Percentiles rank a stretch among this genome's conserved stretches.
Conservation (phyloP, 441 rosid species). For the Breynia disticha region DNA sequence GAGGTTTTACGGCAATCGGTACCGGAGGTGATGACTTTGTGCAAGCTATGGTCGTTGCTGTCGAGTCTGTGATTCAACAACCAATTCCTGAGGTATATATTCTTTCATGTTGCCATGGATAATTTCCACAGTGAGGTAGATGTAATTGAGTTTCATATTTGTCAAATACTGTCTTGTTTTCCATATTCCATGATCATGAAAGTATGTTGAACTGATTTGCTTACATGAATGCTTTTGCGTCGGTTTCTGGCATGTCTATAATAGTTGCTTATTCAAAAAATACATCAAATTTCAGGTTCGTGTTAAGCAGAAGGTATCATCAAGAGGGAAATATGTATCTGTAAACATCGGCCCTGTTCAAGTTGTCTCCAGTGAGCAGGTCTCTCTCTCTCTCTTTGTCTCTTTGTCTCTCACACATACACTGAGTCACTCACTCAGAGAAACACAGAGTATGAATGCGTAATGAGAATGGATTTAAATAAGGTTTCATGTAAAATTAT, state of each 20-base stretch:
- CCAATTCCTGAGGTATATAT: constrained; percentile 66
- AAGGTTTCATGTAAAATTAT: too few relatives aligned
- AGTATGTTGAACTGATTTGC: too few relatives aligned
- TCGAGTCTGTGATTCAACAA: constrained; percentile 81
- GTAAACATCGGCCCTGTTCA: constrained; percentile 93
- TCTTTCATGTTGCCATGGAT: constrained; percentile 2
- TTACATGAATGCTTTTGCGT: not conserved
- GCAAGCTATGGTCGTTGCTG: constrained; percentile 94
- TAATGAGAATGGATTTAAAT: too few relatives aligned
- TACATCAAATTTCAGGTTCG: constrained; percentile 41
- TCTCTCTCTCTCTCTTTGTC: constrained; percentile 35
- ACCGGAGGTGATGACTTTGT: constrained; percentile 97
- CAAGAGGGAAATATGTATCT: constrained; percentile 89
- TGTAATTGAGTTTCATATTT: too few relatives aligned
- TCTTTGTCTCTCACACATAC: constrained; percentile 22
- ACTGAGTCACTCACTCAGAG: constrained; percentile 10
- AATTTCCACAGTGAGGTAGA: not conserved
- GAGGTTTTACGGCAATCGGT: constrained; percentile 95
- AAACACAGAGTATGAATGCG: too few relatives aligned
- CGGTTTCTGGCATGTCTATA: not conserved
- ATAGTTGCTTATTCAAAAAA: not conserved
- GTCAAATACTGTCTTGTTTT: too few relatives aligned
- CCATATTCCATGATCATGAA: too few relatives aligned
- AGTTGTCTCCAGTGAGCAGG: constrained; percentile 95
- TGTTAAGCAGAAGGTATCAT: constrained; percentile 82